A percentile compares a stretch with the other conserved stretches of the same genome.
Conservation (phyloP, 352 stramenopile genomes). For the Phytophthora aleatoria region DNA sequence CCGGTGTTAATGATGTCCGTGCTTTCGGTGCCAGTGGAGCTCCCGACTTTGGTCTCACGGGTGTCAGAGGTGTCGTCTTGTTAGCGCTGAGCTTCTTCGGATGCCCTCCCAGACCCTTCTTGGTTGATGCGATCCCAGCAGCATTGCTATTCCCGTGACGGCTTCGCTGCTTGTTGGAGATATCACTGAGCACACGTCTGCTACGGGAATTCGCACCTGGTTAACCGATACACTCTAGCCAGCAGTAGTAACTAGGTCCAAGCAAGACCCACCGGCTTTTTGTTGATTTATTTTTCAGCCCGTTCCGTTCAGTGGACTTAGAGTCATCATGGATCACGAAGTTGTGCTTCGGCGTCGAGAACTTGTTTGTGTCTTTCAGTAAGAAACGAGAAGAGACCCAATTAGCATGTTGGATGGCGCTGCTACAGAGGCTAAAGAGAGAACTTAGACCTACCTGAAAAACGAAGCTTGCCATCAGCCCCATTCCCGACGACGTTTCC, state of each 20-base stretch:
- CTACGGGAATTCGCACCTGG: conserved; percentile 4
- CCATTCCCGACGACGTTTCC: conserved; percentile 18
- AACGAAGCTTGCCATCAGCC: conserved; percentile 33
- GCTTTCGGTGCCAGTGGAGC: conserved; percentile 2
- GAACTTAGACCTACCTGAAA: conserved; percentile 22
- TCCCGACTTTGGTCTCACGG: conserved; percentile 15
- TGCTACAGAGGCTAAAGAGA: not conserved
- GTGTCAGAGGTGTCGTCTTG: conserved; percentile 29
- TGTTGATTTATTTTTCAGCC: conserved; percentile 36
- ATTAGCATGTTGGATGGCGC: not conserved
- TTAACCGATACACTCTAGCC: not conserved
- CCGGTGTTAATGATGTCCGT: conserved; percentile 13
- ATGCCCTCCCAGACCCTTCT: conserved; percentile 34
- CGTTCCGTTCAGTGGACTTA: conserved; percentile 42
- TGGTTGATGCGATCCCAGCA: conserved; percentile 8
- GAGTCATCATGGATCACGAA: conserved; percentile 51
- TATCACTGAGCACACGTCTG: conserved; percentile 74
- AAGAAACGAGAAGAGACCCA: not conserved
- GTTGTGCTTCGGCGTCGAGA: conserved; percentile 38
- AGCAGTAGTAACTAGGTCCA: not conserved
- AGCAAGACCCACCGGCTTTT: conserved; percentile 48
- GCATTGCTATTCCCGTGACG: conserved; percentile 20
- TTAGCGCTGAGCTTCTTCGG: conserved; percentile 33
- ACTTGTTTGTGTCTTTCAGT: conserved; percentile 23
- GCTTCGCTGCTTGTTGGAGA: conserved; percentile 76